phyloP scores from a whole-genome alignment of 1,284 basidiomycete species.

The Papiliotrema flavescens region DNA sequence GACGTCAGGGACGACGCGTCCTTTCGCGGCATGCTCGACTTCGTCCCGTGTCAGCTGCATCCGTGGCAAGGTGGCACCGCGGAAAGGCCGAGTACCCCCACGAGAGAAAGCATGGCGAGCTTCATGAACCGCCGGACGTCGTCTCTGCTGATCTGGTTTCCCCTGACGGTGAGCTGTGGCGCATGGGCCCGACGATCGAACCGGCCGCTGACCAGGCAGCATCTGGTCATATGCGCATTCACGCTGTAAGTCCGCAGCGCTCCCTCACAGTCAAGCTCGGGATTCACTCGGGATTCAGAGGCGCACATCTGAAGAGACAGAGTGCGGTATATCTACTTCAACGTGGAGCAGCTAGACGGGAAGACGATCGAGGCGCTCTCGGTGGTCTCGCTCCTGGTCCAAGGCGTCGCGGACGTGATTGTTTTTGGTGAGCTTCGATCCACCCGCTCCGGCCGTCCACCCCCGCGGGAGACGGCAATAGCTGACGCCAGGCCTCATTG shows the following conservation, averaged over 20 bases:
- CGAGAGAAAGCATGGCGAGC: conserved; percentile 5
- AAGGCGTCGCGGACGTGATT: not conserved
- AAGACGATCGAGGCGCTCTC: not conserved
- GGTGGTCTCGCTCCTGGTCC: not conserved
- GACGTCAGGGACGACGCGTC: not conserved
- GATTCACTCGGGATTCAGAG: not conserved
- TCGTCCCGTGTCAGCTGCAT: not conserved
- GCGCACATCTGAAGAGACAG: not conserved
- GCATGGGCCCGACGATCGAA: too few relatives aligned
- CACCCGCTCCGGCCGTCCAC: not conserved
- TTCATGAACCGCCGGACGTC: conserved; percentile 10
- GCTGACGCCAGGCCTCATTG: not conserved
- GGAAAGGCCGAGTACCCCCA: not conserved
- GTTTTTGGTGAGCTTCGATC: not conserved
- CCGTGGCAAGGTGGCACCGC: not conserved
- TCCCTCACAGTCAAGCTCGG: not conserved
- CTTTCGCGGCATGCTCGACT: conserved; percentile 14
- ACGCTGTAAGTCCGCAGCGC: conserved; percentile 1
- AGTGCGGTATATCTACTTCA: not conserved
- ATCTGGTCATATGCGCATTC: conserved; percentile 7
- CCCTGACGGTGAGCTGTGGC: conserved; percentile 8
- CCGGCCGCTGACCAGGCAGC: not conserved
- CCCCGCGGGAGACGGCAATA: not conserved
- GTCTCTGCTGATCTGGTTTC: conserved; percentile 10
- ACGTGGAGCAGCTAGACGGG: not conserved